Percentiles rank a stretch among this genome's conserved stretches.
Evolutionary conservation across 306 rosid genomes (phyloP).

Genomic region (Canavalia gladiata): DNA sequence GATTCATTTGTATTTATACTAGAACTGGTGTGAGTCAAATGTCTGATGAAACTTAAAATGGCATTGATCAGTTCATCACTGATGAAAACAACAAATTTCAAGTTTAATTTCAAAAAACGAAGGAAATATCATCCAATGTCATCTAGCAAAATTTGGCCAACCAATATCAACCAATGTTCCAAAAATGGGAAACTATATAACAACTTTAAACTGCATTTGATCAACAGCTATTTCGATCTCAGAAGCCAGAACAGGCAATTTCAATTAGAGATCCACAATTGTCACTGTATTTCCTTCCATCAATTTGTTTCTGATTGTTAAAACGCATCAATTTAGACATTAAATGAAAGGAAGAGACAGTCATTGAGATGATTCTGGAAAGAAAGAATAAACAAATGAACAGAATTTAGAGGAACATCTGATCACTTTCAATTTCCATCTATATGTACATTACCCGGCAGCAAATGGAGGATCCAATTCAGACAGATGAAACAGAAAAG

Average conservation of each 20-base stretch:
- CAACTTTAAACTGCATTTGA: constrained; percentile 9
- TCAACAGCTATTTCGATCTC: neutral
- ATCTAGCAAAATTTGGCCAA: neutral
- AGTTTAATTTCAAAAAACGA: neutral
- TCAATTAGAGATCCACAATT: constrained; percentile 1
- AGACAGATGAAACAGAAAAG: neutral
- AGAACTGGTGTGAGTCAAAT: constrained; percentile 19
- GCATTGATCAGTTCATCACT: neutral
- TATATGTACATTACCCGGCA: neutral
- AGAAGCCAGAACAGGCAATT: neutral
- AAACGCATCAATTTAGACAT: constrained; percentile 17
- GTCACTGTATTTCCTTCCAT: neutral
- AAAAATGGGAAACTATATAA: neutral
- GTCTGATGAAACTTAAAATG: constrained; percentile 4
- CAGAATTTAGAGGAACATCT: neutral
- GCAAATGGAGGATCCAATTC: constrained; percentile 25
- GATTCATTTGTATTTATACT: neutral
- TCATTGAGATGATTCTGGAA: neutral
- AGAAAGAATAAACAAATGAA: constrained; percentile 22
- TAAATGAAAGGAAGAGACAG: neutral
- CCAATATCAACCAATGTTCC: neutral
- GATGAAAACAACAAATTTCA: neutral
- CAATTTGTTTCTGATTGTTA: constrained; percentile 30
- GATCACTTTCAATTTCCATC: constrained; percentile 30
- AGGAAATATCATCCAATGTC: constrained; percentile 3